Base-by-base conservation (phyloP, 1,139 yeast species). In the Saccharomyces pastorianus region DNA sequence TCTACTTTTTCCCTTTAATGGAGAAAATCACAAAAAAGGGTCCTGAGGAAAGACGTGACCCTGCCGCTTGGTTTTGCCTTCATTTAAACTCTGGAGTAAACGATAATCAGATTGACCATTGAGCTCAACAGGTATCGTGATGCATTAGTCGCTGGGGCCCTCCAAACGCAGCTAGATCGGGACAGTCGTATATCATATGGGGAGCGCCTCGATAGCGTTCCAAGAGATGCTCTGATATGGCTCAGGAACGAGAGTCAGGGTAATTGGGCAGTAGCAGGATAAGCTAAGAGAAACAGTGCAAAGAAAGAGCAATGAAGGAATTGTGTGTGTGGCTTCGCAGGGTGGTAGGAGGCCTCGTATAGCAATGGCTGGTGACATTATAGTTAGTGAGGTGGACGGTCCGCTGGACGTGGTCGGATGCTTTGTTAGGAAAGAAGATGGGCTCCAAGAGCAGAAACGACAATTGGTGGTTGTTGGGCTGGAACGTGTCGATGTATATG, bases 241-340 rank as follows among this genome's bases (percentile, higher is more conserved):
- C 23, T 20, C 44, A 38, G 44, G 44, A 38, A 38, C 44, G 44
- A 38, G 44, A 38, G 44, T 38, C 44, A 38, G 44, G 44, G 44
- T 38, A 38, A 38, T 38, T 38, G 44, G 44, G 7, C 6, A 3
- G 44, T 20, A 9, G 25, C 8, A 38, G 25, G 44, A 38, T 20
- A 14, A 20, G n/a, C 26, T 8, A 38, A 38, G 25, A 38, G 44
- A 20, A 38, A 17, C 25, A 5, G 11, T 38, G 44, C 44, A 38
- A 38, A 38, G 25, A 13, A 6, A 17, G n/a, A 17, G 44, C n/a
- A 5, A 9, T 13, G 3, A 17, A 38, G 44, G 26, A 20, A 20
- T 20, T 17, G 13, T 17, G 25, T 32, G 17, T 17, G 6, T 17
- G n/a, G 11, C 7, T 11, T 8, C n/a, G 11, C n/a, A 20, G 11